Base-by-base conservation (phyloP, 805 yeast genomes). In the Metschnikowia orientalis region DNA sequence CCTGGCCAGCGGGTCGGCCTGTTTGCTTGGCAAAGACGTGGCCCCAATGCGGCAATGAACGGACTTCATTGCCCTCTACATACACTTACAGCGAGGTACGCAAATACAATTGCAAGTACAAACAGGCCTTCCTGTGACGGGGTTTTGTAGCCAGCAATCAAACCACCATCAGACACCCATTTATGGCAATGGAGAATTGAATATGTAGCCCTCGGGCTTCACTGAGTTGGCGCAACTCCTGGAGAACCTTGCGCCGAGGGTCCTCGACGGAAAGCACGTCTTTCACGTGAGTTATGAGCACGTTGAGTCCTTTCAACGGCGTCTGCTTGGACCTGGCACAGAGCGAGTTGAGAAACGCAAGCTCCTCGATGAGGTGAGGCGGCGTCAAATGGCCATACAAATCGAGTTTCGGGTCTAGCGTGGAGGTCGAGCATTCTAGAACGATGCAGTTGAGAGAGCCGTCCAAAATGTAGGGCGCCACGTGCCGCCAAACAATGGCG, bases 351-450 rank as follows among this genome's bases (percentile, higher is more conserved):
- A 65, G 48, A 17, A 37, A 41, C 10, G 31, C 29, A 16, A 89
- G 59, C 48, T 86, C 95, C 5, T 59, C 50, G 8, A 83, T 67
- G 18, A 88, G 55, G 44, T 71, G 70, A 2, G 54, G 46, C 4
- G 96, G 95, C 8, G 82, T 79, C 57, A 88, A 51, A 57, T 88
- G 97, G 2, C 97, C 97, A 53, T 76, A 88, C 16, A 86, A 49
- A 5, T 67, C 66, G 7, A 61, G 56, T n/a, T 28, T 38, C 1
- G 64, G 61, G 1, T 71, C 67, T 8, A 61, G 57, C 31, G 50
- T 54, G 11, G 41, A 31, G 5, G 75, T 71, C 1, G 95, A 84
- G 51, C 97, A 88, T 54, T 88, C 97, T 15, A 89, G 72, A 10
- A 87, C 55, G 1, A 88, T 71, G 0, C 78, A 76, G 13, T 56